Evolutionary conservation across 2,329 filamentous ascomycete genomes (phyloP), one percentile per base, ranked within the genome.

Genomic region (Fusarium sp.): DNA sequence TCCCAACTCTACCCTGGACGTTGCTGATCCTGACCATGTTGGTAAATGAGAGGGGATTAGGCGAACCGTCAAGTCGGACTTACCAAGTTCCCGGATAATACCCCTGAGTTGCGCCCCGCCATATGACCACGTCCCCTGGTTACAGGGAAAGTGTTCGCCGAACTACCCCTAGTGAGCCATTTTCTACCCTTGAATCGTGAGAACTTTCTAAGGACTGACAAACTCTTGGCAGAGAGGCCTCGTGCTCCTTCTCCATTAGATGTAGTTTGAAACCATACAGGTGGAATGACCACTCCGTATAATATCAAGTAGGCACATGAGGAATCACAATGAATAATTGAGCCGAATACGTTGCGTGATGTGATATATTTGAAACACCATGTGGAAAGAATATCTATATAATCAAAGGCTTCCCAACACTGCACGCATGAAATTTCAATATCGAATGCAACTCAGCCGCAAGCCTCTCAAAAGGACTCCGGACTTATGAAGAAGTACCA

Each of bases 401-500:
- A 51, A n/a, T 27, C 11, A 31, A n/a, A 31, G 27, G 17, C 27
- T n/a, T 31, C 46, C 46, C 24, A 51, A 51, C 46, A 31, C 46
- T 20, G 27, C 46, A 51, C 17, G 24, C 46, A 20, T 51, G 27
- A 51, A 51, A 51, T 20, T 14, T n/a, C n/a, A 5, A 51, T 5
- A 31, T 51, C 17, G 46, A 31, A 51, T 31, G 17, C 46, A 51
- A 29, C 46, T 51, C 27, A 31, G 27, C 46, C 10, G 27, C 10
- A 9, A 29, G 17, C 46, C 31, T 12, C 27, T n/a, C 6, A 3
- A 20, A n/a, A 5, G 16, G 16, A 2, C 44, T 49, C 16, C 46
- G 10, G 12, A 20, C 14, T 27, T 70, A 64, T 5, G 22, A 9
- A 11, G 60, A 67, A 2, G 69, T 75, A 1, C 56, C 57, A 20